A percentile compares a stretch with the other conserved stretches of the same genome.
Evolutionary conservation across 768 basidiomycete species (phyloP).

Genomic region (Serendipita sp.): DNA sequence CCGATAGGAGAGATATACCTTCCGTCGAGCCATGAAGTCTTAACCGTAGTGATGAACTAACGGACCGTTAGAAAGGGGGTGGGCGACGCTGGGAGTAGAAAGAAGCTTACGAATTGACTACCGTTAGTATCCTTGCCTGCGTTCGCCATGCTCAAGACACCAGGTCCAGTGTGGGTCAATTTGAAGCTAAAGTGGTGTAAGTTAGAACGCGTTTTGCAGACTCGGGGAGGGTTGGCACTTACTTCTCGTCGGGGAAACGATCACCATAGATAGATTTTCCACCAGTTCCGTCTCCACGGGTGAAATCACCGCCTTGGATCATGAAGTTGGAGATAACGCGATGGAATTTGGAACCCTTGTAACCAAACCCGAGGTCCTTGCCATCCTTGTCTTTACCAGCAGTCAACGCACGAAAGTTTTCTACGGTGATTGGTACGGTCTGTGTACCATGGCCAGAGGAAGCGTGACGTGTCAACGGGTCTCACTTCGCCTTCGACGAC

Average conservation of each 20-base stretch:
- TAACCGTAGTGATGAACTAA: slow-evolving; percentile 82
- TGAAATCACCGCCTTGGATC: slow-evolving; percentile 23
- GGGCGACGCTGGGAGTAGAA: slow-evolving; percentile 6
- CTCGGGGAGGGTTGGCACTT: slow-evolving; percentile 4
- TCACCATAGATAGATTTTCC: slow-evolving; percentile 45
- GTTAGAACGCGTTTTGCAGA: background rate
- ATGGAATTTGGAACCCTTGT: slow-evolving; percentile 94
- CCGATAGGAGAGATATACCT: slow-evolving; percentile 44
- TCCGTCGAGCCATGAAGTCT: slow-evolving; percentile 81
- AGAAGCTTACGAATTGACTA: slow-evolving; percentile 56
- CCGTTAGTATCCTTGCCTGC: slow-evolving; percentile 84
- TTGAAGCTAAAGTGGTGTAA: slow-evolving; percentile 79
- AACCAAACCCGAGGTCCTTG: slow-evolving; percentile 66
- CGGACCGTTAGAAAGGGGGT: slow-evolving; percentile 30
- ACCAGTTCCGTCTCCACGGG: slow-evolving; percentile 69
- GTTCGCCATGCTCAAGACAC: slow-evolving; percentile 43
- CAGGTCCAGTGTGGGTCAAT: slow-evolving; percentile 81
- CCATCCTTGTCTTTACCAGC: slow-evolving; percentile 73
- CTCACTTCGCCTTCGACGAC: background rate
- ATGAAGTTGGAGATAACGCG: slow-evolving; percentile 91
- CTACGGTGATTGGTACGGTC: slow-evolving; percentile 91
- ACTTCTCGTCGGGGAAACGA: slow-evolving; percentile 7
- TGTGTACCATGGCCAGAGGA: slow-evolving; percentile 16
- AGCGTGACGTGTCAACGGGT: background rate
- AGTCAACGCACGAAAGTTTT: slow-evolving; percentile 91